Conservation (phyloP, 495 filamentous ascomycete genomes). For the Penicillium goetzii region DNA sequence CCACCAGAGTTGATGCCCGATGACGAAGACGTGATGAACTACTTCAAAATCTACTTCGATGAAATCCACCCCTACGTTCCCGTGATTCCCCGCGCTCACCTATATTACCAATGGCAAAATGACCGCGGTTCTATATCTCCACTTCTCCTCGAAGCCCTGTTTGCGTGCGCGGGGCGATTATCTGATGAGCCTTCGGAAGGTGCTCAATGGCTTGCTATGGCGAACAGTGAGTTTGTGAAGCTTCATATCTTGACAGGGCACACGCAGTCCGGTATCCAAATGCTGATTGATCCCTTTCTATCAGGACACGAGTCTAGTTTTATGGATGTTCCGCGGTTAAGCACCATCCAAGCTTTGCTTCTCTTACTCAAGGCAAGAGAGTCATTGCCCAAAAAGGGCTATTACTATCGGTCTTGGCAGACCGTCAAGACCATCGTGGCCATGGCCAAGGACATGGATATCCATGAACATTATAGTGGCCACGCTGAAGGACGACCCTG, state of each 20-base stretch:
- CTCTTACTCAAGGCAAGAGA: constrained; percentile 91
- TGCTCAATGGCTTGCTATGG: constrained; percentile 92
- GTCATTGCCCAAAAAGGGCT: constrained; percentile 86
- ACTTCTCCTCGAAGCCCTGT: constrained; percentile 90
- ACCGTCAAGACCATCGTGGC: constrained; percentile 88
- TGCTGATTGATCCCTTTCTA: constrained; percentile 26
- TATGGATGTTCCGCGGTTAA: constrained; percentile 90
- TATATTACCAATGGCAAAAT: constrained; percentile 92
- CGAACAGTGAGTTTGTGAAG: constrained; percentile 67
- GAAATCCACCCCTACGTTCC: constrained; percentile 97
- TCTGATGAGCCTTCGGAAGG: constrained; percentile 83
- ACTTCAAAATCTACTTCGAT: constrained; percentile 90
- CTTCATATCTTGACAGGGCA: not conserved
- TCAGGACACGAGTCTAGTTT: constrained; percentile 93
- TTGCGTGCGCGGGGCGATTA: constrained; percentile 85
- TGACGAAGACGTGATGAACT: constrained; percentile 78
- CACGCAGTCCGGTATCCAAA: constrained; percentile 14
- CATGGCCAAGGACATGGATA: constrained; percentile 90
- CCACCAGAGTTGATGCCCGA: constrained; percentile 93
- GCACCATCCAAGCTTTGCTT: constrained; percentile 89
- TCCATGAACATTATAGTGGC: constrained; percentile 81
- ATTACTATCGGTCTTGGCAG: constrained; percentile 98
- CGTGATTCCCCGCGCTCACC: constrained; percentile 78
- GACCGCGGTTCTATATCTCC: constrained; percentile 87
- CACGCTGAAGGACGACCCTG: constrained; percentile 75